Base-by-base conservation (phyloP, 2,329 filamentous ascomycete species). In the Verticillium nonalfalfae region DNA sequence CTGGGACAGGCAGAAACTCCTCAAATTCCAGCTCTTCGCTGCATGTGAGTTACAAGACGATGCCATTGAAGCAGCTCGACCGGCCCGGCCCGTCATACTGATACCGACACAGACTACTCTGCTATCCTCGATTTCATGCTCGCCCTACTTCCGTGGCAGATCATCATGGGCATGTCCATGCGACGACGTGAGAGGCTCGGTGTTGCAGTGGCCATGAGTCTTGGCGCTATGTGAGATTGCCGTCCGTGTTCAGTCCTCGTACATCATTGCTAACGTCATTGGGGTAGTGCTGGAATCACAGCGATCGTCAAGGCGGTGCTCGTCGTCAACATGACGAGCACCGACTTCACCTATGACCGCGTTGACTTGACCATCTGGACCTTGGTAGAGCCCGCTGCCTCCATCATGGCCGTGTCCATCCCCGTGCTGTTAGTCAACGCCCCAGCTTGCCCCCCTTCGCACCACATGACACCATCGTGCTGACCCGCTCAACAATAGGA, bases 361-460 rank as follows among this genome's bases (percentile, higher is more conserved):
- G 68, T 73, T 13, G 72, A 75, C 59, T 62, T 75, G 4, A 74
- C 71, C 0, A 75, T 75, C 5, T 75, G 73, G 73, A 74, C 72
- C 1, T 38, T 75, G 38, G 67, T 71, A 1, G 73, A 75, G 39
- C 73, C 73, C 4, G 72, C 73, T 1, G 72, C 68, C 0, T 74
- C 73, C 0, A 75, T 75, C 58, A 75, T 75, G 72, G 73, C 73
- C 9, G 66, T 74, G 1, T 74, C 67, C 1, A 71, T 74, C 26
- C 73, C 73, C 1, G 66, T 74, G 2, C 52, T 75, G 72, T 74
- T 63, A 62, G 72, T 66, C 7, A 45, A 45, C 15, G 15, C 18
- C 39, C 39, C 26, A 31, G 26, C 26, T n/a, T 21, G n/a, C 7
- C 45, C 18, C 13, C 13, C 18, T 3, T 21, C 18, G 45, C 9